These are phyloP conservation scores for Crucihimalaya himalaica DNA, from an alignment of 345 rosid genomes.

Conservation along the genomic window DNA sequence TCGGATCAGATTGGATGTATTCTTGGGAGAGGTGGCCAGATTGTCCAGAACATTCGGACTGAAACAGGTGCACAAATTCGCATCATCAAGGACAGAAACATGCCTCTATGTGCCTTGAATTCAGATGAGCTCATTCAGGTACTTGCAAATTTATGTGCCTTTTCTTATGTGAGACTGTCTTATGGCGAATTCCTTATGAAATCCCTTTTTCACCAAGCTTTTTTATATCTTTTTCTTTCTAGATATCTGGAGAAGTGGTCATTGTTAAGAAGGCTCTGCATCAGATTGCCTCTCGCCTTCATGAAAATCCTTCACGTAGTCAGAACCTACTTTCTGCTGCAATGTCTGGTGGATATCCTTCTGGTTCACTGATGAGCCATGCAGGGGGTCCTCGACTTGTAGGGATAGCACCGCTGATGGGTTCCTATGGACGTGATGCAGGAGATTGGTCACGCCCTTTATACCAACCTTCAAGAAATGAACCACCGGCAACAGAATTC, in stretches of 20 bases:
- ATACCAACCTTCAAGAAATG: constrained; percentile 83
- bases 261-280: constrained; percentile 79
- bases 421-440: constrained; percentile 74
- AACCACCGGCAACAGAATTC: constrained; percentile 68
- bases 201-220: neutral
- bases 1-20: constrained; percentile 99
- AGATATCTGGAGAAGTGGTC: constrained; percentile 84
- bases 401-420: constrained; percentile 75
- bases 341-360: constrained; percentile 52
- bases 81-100: constrained; percentile 80
- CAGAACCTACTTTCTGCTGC: constrained; percentile 81
- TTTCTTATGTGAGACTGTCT: neutral
- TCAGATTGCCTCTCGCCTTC: constrained; percentile 84
- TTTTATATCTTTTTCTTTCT: constrained; percentile 7
- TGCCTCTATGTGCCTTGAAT: constrained; percentile 81
- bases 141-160: constrained; percentile 4
- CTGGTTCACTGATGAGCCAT: constrained; percentile 66
- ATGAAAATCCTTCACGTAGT: constrained; percentile 86
- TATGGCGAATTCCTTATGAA: neutral
- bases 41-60: constrained; percentile 78
- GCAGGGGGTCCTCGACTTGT: constrained; percentile 66
- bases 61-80: constrained; percentile 95
- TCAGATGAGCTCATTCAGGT: constrained; percentile 98
- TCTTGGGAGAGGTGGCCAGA: constrained; percentile 94
- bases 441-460: constrained; percentile 85